These are phyloP conservation scores for Termitomyces sp. DNA, from an alignment of 1,284 basidiomycete genomes.

Conservation along the genomic window DNA sequence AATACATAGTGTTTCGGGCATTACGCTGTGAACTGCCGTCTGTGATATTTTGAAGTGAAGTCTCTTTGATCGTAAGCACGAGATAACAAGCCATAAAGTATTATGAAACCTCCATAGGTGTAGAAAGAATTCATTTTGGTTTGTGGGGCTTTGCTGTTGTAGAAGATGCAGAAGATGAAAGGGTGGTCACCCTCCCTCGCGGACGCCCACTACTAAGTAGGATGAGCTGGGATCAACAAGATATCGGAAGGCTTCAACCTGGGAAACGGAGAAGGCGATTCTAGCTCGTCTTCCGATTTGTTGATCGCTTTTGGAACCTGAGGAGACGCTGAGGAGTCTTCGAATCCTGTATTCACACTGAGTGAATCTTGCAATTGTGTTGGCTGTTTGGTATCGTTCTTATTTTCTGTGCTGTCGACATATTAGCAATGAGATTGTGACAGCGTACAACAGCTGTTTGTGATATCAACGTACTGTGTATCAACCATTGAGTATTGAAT, in stretches of 20 bases:
- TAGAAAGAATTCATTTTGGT: slow-evolving; percentile 2
- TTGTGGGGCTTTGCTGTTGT: background rate
- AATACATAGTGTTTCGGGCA: background rate
- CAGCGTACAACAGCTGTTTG: background rate
- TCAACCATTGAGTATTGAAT: too few species aligned
- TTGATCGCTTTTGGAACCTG: background rate
- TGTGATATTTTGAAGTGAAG: too few species aligned
- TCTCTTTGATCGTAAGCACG: too few species aligned
- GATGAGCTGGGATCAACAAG: background rate
- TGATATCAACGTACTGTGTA: background rate
- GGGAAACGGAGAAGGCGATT: background rate
- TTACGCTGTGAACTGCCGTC: too few species aligned
- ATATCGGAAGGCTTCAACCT: background rate
- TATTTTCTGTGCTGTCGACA: background rate
- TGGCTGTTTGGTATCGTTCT: too few species aligned
- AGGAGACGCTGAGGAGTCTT: background rate
- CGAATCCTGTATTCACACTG: too few species aligned
- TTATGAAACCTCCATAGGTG: too few species aligned
- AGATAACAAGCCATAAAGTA: too few species aligned
- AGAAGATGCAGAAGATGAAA: slow-evolving; percentile 3
- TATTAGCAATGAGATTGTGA: background rate
- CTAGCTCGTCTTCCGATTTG: background rate
- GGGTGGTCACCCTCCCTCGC: background rate
- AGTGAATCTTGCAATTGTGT: too few species aligned
- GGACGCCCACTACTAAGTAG: slow-evolving; percentile 3